phyloP scores from a whole-genome alignment of 129 eudicot species.

The Rutidosis leptorrhynchoides region DNA sequence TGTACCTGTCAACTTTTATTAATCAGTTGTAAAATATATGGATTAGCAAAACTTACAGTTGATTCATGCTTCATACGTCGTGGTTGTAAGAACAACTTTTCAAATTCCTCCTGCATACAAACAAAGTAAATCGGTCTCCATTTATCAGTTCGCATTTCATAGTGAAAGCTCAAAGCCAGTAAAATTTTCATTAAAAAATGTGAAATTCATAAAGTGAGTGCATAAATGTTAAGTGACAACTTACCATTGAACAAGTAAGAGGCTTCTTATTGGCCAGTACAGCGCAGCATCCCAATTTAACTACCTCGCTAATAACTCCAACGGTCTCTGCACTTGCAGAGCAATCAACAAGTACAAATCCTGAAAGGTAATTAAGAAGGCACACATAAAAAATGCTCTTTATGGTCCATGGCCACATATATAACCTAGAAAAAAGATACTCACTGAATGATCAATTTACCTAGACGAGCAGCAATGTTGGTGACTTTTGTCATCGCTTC shows the following conservation, averaged over 20 bases:
- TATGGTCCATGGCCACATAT: slow-evolving; percentile 5
- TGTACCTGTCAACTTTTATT: neutral
- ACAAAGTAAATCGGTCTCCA: slow-evolving; percentile 8
- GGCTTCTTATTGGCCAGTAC: slow-evolving; percentile 97
- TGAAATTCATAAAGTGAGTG: neutral
- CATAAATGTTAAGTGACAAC: slow-evolving; percentile 1
- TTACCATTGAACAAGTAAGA: slow-evolving; percentile 82
- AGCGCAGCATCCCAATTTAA: slow-evolving; percentile 58
- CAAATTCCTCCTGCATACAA: slow-evolving; percentile 73
- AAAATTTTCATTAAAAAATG: neutral
- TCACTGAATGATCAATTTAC: slow-evolving; percentile 46
- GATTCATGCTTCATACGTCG: slow-evolving; percentile 86
- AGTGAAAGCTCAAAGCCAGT: slow-evolving; percentile 2
- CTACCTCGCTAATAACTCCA: slow-evolving; percentile 46
- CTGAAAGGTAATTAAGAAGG: slow-evolving; percentile 33
- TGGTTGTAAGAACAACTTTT: slow-evolving; percentile 57
- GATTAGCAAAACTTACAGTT: slow-evolving; percentile 56
- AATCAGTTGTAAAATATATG: neutral
- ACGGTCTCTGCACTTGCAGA: slow-evolving; percentile 84
- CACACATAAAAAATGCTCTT: slow-evolving; percentile 7
- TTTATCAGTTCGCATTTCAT: neutral
- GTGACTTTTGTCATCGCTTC: slow-evolving; percentile 45
- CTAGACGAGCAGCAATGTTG: slow-evolving; percentile 52
- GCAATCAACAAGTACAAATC: slow-evolving; percentile 81
- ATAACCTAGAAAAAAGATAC: slow-evolving; percentile 1